These are phyloP conservation scores for Ganoderma sp. DNA, from an alignment of 1,284 basidiomycete species.

Conservation along the genomic window DNA sequence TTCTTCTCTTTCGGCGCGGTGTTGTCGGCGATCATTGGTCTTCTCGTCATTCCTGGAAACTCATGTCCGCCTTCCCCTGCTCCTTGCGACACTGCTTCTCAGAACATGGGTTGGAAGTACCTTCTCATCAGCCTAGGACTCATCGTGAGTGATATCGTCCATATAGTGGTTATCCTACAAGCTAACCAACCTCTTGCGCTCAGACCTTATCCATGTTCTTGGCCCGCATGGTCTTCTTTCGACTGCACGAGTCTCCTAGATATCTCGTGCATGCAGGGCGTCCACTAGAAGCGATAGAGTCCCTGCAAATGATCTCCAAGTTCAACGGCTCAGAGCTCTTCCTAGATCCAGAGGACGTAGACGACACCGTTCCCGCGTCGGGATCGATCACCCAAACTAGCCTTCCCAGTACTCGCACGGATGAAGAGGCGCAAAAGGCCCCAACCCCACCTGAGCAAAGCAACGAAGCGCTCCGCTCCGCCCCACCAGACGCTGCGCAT, in stretches of 20 bases:
- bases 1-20: constrained; percentile 96
- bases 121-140: constrained; percentile 76
- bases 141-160: constrained; percentile 57
- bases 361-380: constrained; percentile 47
- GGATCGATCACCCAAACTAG: neutral
- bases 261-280: constrained; percentile 88
- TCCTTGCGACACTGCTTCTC: constrained; percentile 66
- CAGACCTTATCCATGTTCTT: constrained; percentile 89
- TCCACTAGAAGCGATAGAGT: constrained; percentile 80
- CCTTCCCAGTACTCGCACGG: neutral
- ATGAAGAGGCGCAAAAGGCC: neutral
- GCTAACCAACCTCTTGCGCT: neutral
- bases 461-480: constrained; percentile 29
- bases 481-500: constrained; percentile 34
- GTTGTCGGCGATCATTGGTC: constrained; percentile 78
- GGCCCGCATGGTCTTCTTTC: constrained; percentile 87
- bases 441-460: constrained; percentile 15
- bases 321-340: constrained; percentile 80
- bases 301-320: constrained; percentile 80
- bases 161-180: neutral
- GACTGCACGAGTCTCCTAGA: constrained; percentile 90
- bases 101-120: constrained; percentile 89
- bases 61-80: constrained; percentile 64
- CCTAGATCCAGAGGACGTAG: constrained; percentile 76
- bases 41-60: constrained; percentile 77